Evolutionary conservation across 257 asterid genomes (phyloP).

Genomic region (Coffea eugenioides): DNA sequence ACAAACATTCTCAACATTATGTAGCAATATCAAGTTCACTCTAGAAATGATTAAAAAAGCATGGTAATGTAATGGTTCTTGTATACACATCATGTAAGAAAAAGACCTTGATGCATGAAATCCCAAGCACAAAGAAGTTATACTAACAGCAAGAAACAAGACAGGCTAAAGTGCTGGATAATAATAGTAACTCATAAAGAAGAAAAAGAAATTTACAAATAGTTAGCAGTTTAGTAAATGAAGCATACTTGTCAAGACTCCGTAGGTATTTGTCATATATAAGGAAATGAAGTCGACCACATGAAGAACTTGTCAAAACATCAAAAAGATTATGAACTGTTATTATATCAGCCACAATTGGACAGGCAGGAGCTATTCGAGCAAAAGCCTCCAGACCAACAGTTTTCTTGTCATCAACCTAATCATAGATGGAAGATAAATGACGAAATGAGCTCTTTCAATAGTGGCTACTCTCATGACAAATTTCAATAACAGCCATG

Average conservation of each 20-base stretch:
- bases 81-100: neutral
- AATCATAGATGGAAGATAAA: constrained; percentile 29
- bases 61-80: neutral
- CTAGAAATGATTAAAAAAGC: neutral
- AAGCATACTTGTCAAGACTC: constrained; percentile 76
- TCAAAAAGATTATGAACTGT: constrained; percentile 90
- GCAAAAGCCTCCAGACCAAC: constrained; percentile 89
- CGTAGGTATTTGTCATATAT: constrained; percentile 80
- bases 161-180: neutral
- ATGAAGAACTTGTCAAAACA: constrained; percentile 66
- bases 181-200: neutral
- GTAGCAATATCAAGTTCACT: neutral
- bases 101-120: neutral
- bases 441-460: constrained; percentile 12
- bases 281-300: constrained; percentile 78
- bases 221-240: constrained; percentile 28
- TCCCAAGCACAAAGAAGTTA: neutral
- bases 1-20: neutral
- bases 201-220: constrained; percentile 12
- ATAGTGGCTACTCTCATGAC: constrained; percentile 7
- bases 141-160: neutral
- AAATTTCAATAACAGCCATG: neutral
- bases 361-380: constrained; percentile 87
- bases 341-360: constrained; percentile 68
- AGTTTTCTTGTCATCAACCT: constrained; percentile 86